A percentile compares a stretch with the other conserved stretches of the same genome.
Conservation (phyloP, 495 filamentous ascomycete species). For the Aspergillus campestris region DNA sequence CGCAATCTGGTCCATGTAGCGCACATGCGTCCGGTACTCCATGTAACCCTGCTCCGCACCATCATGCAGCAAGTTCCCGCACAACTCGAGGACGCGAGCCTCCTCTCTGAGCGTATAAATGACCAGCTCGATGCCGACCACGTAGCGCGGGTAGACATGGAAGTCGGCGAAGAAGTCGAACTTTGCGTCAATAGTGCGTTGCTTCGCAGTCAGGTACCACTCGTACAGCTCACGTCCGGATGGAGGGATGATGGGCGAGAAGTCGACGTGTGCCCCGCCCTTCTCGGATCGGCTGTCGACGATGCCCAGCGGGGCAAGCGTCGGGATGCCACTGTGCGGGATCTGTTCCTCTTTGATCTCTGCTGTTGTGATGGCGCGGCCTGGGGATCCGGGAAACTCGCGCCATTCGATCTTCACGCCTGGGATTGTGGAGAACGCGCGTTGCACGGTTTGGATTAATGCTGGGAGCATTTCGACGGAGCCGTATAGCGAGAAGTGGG, state of each 20-base stretch:
- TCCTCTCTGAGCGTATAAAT: not conserved
- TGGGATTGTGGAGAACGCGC: not conserved
- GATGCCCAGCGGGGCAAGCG: slow-evolving; percentile 1
- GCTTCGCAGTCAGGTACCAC: too few species aligned
- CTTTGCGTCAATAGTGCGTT: not conserved
- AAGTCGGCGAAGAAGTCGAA: slow-evolving; percentile 8
- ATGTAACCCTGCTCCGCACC: too few species aligned
- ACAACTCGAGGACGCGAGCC: too few species aligned
- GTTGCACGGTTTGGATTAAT: not conserved
- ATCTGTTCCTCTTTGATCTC: slow-evolving; percentile 4
- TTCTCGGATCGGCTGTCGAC: not conserved
- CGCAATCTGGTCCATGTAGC: too few species aligned
- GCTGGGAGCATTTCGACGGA: slow-evolving; percentile 1
- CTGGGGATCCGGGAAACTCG: not conserved
- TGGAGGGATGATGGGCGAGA: too few species aligned
- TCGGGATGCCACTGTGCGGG: slow-evolving; percentile 7
- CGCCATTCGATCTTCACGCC: not conserved
- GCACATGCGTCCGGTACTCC: too few species aligned
- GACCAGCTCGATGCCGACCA: slow-evolving; percentile 4
- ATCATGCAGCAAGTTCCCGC: too few species aligned
- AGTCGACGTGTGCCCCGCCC: too few species aligned
- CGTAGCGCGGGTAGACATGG: slow-evolving; percentile 4
- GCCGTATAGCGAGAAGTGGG: slow-evolving; percentile 1
- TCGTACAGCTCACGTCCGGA: too few species aligned
- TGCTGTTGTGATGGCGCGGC: not conserved